Percentiles rank a stretch among this genome's conserved stretches.
phyloP scores from a whole-genome alignment of 306 rosid species.

The Purshia tridentata region DNA sequence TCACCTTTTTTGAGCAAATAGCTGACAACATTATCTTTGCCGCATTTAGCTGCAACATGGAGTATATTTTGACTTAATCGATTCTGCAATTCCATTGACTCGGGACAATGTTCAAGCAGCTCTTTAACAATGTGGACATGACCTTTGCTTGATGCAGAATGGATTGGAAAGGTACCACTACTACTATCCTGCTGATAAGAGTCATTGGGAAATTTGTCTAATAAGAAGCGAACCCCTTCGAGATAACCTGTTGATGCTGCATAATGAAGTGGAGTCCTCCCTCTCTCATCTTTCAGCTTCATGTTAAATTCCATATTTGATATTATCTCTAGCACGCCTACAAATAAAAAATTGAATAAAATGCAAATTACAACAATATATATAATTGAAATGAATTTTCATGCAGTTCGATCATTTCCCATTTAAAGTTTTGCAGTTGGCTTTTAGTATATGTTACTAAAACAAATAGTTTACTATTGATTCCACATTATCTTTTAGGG shows the following conservation, averaged over 20 bases:
- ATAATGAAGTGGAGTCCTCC: constrained; percentile 17
- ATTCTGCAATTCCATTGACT: constrained; percentile 5
- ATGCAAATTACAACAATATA: too few relatives aligned
- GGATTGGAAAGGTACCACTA: too few relatives aligned
- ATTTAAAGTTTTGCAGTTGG: too few relatives aligned
- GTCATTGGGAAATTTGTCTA: background rate
- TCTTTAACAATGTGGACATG: background rate
- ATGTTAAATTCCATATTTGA: background rate
- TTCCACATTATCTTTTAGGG: too few relatives aligned
- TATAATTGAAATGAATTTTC: too few relatives aligned
- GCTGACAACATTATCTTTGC: constrained; percentile 4
- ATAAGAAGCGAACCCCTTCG: constrained; percentile 23
- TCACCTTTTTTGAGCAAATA: too few relatives aligned
- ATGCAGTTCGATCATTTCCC: too few relatives aligned
- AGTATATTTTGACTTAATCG: background rate
- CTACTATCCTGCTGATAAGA: background rate
- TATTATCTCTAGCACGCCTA: background rate
- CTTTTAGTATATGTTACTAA: too few relatives aligned
- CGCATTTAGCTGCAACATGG: constrained; percentile 15
- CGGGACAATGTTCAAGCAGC: constrained; percentile 12
- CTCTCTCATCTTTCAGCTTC: background rate
- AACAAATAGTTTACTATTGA: too few relatives aligned
- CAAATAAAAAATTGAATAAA: too few relatives aligned
- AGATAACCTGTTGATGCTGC: constrained; percentile 29
- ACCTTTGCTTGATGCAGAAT: constrained; percentile 17